These are phyloP conservation scores for Claviceps quebecensis DNA, from an alignment of 2,329 filamentous ascomycete species.

Conservation along the genomic window DNA sequence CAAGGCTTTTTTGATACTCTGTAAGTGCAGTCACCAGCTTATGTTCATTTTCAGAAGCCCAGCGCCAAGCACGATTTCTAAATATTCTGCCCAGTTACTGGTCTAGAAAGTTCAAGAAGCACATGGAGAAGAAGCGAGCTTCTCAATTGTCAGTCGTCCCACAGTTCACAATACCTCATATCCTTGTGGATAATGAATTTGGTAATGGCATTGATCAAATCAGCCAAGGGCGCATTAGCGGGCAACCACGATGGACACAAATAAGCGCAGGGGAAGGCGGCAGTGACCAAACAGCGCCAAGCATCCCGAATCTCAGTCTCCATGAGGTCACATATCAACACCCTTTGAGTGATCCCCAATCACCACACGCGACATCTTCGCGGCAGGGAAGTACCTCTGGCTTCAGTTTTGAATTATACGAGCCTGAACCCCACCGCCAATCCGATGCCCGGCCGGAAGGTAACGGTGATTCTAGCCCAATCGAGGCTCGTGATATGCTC, in stretches of 20 bases:
- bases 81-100: constrained; percentile 44
- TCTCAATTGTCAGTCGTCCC: constrained; percentile 68
- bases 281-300: constrained; percentile 7
- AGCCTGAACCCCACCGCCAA: constrained; percentile 21
- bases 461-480: constrained; percentile 54
- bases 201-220: constrained; percentile 20
- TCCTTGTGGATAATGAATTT: constrained; percentile 71
- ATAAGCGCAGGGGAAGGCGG: constrained; percentile 7
- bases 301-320: constrained; percentile 27
- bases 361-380: constrained; percentile 25
- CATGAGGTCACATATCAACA: constrained; percentile 24
- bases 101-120: constrained; percentile 66
- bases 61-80: not conserved
- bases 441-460: constrained; percentile 33
- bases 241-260: constrained; percentile 7
- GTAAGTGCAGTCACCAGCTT: constrained; percentile 27
- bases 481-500: constrained; percentile 70
- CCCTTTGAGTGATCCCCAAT: constrained; percentile 40
- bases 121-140: constrained; percentile 56
- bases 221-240: not conserved
- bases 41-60: not conserved
- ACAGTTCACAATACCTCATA: constrained; percentile 74
- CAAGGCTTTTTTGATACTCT: constrained; percentile 91
- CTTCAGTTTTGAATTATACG: constrained; percentile 45
- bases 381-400: constrained; percentile 34